Conservation (phyloP, 2,329 filamentous ascomycete genomes). For the Diaporthe vaccinii region DNA sequence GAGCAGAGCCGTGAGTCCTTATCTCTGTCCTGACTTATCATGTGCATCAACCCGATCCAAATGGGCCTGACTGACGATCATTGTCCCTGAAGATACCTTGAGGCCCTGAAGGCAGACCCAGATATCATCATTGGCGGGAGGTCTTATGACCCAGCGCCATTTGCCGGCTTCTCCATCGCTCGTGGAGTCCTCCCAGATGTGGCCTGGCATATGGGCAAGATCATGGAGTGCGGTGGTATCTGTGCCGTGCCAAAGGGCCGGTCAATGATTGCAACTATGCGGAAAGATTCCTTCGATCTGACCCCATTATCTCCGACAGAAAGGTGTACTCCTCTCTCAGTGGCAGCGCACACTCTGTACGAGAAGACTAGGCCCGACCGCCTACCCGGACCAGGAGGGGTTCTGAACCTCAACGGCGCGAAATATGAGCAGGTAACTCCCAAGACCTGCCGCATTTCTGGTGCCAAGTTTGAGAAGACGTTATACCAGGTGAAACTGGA, state of each 20-base stretch:
- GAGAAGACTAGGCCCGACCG: conserved; percentile 4
- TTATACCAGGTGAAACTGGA: background rate
- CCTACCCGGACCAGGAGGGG: background rate
- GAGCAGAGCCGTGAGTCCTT: background rate
- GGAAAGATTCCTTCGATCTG: background rate
- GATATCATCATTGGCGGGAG: background rate
- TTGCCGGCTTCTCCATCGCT: background rate
- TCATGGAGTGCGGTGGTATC: conserved; percentile 12
- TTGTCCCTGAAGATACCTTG: background rate
- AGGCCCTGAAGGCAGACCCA: background rate
- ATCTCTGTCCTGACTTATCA: fast-evolving
- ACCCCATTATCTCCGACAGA: background rate
- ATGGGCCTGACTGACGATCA: background rate
- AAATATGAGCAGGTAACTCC: background rate
- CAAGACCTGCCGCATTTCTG: background rate
- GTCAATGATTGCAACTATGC: conserved; percentile 7
- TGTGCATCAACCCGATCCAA: background rate
- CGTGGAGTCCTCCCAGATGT: background rate
- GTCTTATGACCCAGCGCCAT: background rate
- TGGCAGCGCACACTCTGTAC: conserved; percentile 2
- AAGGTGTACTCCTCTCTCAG: background rate
- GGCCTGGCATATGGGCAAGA: conserved; percentile 15
- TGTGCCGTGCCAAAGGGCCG: conserved; percentile 1
- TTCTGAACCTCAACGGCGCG: background rate
- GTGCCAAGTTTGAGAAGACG: background rate